Base-by-base conservation (phyloP, 1,284 basidiomycete genomes). In the Xerocomus minutiporus region DNA sequence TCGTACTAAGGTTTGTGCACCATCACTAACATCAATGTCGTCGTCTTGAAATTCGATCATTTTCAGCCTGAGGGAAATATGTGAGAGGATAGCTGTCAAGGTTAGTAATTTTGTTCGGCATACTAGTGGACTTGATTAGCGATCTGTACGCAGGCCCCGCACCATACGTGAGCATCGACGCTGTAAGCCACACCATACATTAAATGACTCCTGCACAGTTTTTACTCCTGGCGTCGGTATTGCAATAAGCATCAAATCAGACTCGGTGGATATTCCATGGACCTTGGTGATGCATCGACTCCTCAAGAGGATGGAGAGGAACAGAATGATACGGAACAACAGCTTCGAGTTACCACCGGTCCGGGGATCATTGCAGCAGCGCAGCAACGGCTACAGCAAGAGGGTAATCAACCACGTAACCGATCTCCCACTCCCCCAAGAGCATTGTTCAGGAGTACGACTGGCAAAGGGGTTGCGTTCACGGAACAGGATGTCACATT, bases 201-300 rank as follows among this genome's bases (percentile, higher is more conserved):
- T 46, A 26, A 51, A 50, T 52, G 49, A 41, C n/a, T 28, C 38
- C 29, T 51, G 17, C 44, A 2, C 55, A 89, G 86, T n/a, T 91
- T 91, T 65, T 91, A 89, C 66, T 90, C 88, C 0, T 91, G 88
- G 88, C 79, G 88, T 36, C 80, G 88, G 46, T 91, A 90, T 62
- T 91, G 88, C 71, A 91, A 91, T 63, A 91, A 91, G 62, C 88
- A 91, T 63, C 86, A 90, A 66, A 91, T 91, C 50, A 82, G 86
- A 15, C 75, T 91, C 0, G 86, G 87, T 26, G 87, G 88, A 2
- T 91, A 91, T 61, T 73, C 80, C 7, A 91, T 91, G 88, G 83
- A 80, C 49, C 64, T 76, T 12, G 78, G 80, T 41, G 75, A 75
- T 17, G 69, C 73, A 8, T 70, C 68, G 9, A 73, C 75, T 32